Conservation (phyloP, 257 asterid species). For the Jasminum sambac region DNA sequence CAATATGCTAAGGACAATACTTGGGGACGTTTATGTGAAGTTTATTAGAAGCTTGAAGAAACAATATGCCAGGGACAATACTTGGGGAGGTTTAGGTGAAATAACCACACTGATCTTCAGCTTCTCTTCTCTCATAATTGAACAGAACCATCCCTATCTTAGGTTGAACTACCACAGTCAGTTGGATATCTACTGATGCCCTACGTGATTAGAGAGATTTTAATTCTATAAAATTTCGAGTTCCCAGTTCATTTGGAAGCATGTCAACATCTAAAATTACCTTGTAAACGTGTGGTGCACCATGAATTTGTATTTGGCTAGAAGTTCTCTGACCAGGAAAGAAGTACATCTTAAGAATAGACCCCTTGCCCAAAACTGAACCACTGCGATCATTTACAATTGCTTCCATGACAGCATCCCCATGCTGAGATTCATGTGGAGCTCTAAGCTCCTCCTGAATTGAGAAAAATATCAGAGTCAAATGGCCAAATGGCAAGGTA, state of each 20-base stretch:
- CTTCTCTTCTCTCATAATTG: slow-evolving; percentile 11
- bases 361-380: slow-evolving; percentile 94
- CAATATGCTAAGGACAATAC: neutral
- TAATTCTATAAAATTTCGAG: slow-evolving; percentile 6
- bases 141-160: slow-evolving; percentile 5
- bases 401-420: slow-evolving; percentile 99
- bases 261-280: slow-evolving; percentile 37
- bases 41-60: slow-evolving; percentile 1
- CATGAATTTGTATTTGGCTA: slow-evolving; percentile 87
- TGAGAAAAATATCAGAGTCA: slow-evolving; percentile 34
- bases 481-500: slow-evolving; percentile 35
- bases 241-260: slow-evolving; percentile 12
- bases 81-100: slow-evolving; percentile 2
- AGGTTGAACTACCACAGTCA: slow-evolving; percentile 15
- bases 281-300: slow-evolving; percentile 95
- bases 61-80: neutral
- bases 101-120: neutral
- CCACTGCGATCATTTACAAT: slow-evolving; percentile 94
- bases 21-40: neutral
- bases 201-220: slow-evolving; percentile 15
- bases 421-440: slow-evolving; percentile 96
- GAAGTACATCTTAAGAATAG: slow-evolving; percentile 94
- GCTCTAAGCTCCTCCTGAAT: slow-evolving; percentile 93
- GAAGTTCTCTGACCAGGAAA: slow-evolving; percentile 98
- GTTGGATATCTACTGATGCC: slow-evolving; percentile 16